Evolutionary conservation across 2,329 filamentous ascomycete genomes (phyloP), one percentile per base, ranked within the genome.

Genomic region (Fusarium heterosporum): DNA sequence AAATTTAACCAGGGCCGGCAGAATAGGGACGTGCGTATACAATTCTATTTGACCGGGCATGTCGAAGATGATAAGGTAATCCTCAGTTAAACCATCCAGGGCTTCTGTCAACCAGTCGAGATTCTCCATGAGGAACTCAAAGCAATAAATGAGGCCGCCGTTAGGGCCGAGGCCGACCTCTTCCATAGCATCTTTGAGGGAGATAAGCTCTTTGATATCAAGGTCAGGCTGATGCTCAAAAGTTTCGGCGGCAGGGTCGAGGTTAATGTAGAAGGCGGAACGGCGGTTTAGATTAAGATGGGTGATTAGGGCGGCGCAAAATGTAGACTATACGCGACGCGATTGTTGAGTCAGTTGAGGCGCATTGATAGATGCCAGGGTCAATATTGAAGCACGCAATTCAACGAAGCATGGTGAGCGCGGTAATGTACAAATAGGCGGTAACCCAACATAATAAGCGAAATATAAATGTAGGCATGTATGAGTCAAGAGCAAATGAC

Each of bases 11-110:
- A 99, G 87, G 19, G 89, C 87, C 2, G 96, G 96, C 30, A 99
- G 83, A 69, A 99, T 91, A 38, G 96, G 96, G 32, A 98, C 92
- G 77, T 99, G 96, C 4, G 95, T 98, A 81, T 98, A 99, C 14
- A 99, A 88, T 81, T 99, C 96, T 78, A 99, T 98, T 82, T 99
- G 96, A 57, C 96, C 96, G 1, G 96, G 96, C 92, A 98, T 97
- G 80, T 99, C 96, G 81, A 99, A 93, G 66, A 99, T 92, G 78
- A 98, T 97, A 66, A 99, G 87, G 78, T 97, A 97, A 74, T 98
- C 96, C 73, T 99, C 96, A 11, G 93, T 95, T 56, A 97, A 84
- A 40, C 89, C 87, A 72, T 97, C 93, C 55, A 97, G 88, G 17
- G 91, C 89, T 66, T 96, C 91, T 45, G 91, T 92, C 48, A 97